These are phyloP conservation scores for Fusarium sp. DNA, from an alignment of 2,329 filamentous ascomycete genomes.

Conservation along the genomic window DNA sequence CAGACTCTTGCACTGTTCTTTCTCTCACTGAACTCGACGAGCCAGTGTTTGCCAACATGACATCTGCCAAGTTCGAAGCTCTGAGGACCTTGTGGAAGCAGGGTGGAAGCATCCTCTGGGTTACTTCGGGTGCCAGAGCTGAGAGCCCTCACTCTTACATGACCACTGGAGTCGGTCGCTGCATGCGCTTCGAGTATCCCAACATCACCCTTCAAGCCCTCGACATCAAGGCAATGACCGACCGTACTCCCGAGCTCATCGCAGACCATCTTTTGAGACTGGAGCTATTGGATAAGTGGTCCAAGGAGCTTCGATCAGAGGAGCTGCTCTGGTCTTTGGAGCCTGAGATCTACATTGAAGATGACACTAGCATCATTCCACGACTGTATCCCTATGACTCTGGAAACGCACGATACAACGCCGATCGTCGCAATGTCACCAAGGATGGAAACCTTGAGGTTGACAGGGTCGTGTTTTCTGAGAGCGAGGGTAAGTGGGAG, in stretches of 20 bases:
- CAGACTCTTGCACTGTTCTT: neutral
- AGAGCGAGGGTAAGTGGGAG: neutral
- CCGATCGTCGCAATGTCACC: fast-evolving
- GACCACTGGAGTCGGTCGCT: neutral
- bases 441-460: fast-evolving
- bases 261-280: neutral
- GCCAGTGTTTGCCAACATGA: neutral
- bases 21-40: neutral
- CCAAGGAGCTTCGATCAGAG: neutral
- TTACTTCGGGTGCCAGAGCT: neutral
- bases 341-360: neutral
- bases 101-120: neutral
- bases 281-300: neutral
- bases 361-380: neutral
- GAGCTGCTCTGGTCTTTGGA: slow-evolving; percentile 5
- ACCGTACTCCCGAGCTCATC: neutral
- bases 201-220: neutral
- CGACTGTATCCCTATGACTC: neutral
- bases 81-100: neutral
- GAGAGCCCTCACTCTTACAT: neutral
- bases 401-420: neutral
- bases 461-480: fast-evolving
- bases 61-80: fast-evolving
- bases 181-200: neutral
- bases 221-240: neutral